A percentile compares a stretch with the other conserved stretches of the same genome.
These are phyloP conservation scores for Begonia fuchsioides DNA, from an alignment of 306 rosid genomes.

Conservation along the genomic window DNA sequence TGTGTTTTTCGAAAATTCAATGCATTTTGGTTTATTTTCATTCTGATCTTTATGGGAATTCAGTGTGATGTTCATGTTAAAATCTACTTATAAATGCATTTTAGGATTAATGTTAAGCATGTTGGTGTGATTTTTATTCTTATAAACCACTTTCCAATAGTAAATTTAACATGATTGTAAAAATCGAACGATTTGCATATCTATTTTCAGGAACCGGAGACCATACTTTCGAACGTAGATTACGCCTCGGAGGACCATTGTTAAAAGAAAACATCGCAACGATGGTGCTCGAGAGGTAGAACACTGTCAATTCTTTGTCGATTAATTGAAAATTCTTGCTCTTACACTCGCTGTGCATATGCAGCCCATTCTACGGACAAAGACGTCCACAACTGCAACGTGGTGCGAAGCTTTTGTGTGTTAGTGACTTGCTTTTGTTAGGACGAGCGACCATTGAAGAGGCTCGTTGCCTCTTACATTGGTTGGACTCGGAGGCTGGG, in stretches of 20 bases:
- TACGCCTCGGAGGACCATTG: constrained; percentile 87
- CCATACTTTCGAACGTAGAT: constrained; percentile 79
- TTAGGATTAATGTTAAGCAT: too few species aligned
- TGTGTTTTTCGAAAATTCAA: too few species aligned
- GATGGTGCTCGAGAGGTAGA: constrained; percentile 95
- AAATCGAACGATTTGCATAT: neutral
- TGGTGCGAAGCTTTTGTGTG: constrained; percentile 91
- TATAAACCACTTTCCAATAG: neutral
- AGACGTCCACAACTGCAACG: constrained; percentile 82
- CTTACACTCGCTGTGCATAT: constrained; percentile 9
- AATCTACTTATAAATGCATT: too few species aligned
- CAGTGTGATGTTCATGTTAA: too few species aligned
- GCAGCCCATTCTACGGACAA: constrained; percentile 96
- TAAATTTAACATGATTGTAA: neutral
- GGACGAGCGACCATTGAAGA: constrained; percentile 97
- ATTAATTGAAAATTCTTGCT: too few species aligned
- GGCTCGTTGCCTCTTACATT: constrained; percentile 79
- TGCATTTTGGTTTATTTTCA: too few species aligned
- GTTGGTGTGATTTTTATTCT: too few species aligned
- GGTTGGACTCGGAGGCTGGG: constrained; percentile 82
- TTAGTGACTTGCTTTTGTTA: constrained; percentile 87
- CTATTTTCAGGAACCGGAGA: constrained; percentile 73
- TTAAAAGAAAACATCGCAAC: constrained; percentile 86
- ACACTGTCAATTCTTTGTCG: too few species aligned
- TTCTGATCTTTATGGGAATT: too few species aligned